Base-by-base conservation (phyloP, 805 yeast species). In the Schwanniomyces yamadae region DNA sequence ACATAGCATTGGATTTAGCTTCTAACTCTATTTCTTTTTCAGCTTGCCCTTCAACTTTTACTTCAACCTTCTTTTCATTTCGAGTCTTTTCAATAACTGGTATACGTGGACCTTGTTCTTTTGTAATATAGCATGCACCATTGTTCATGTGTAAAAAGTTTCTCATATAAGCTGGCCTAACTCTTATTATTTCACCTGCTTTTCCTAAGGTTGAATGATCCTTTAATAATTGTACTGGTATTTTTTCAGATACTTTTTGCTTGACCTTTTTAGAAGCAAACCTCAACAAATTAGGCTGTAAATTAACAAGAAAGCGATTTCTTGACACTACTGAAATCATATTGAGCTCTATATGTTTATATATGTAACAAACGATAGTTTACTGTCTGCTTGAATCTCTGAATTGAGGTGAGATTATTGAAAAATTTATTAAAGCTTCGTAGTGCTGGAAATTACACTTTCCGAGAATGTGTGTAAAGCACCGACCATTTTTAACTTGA, bases 91-190 rank as follows among this genome's bases (percentile, higher is more conserved):
- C 61, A 5, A 66, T 72, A n/a, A 68, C 67, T 3, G 71, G 69
- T 24, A 68, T 60, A 33, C 62, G 57, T 5, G 73, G 73, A 4
- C 60, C 65, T 27, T 54, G 35, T 2, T 37, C 54, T 24, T 47
- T 47, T 28, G 59, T 55, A 15, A 87, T 70, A 52, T 87, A 89
- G 13, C 77, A 73, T 3, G 96, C 96, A 28, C 87, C 84, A 50
- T 85, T 81, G 41, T 67, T 50, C 28, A 77, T 76, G 50, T 87
- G 87, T 38, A 89, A 71, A 48, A 65, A 76, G 61, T 85, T 86
- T 54, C 91, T 77, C 96, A 89, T 89, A 43, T 77, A 69, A 15
- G 88, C 84, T 20, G 95, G 89, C 43, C 78, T 73, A 13, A 89
- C 96, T 23, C 74, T 66, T 19, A 83, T 71, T 28, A 89, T 71